Evolutionary conservation across 768 basidiomycete species (phyloP).

Genomic region (Rhizopogon salebrosus): DNA sequence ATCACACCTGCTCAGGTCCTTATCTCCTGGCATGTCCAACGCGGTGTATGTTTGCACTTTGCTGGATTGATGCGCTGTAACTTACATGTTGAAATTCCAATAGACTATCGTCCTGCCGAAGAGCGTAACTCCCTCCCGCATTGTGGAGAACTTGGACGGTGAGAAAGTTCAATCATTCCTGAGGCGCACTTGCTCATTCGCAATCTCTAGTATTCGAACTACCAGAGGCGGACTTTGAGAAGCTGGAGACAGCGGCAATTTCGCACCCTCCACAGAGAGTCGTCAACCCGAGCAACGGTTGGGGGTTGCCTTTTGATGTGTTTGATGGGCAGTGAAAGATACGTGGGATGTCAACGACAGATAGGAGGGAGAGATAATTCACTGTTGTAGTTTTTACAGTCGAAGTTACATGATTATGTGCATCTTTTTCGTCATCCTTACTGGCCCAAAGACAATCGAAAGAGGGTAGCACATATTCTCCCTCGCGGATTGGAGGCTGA

Average conservation of each 20-base stretch:
- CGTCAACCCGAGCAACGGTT: slow-evolving; percentile 53
- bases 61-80: not conserved
- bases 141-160: slow-evolving; percentile 69
- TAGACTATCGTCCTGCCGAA: slow-evolving; percentile 74
- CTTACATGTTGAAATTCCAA: not conserved
- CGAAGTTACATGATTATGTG: not conserved
- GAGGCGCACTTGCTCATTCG: not conserved
- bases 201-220: slow-evolving; percentile 24
- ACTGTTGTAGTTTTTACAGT: not conserved
- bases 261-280: slow-evolving; percentile 52
- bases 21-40: slow-evolving; percentile 73
- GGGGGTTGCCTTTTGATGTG: slow-evolving; percentile 60
- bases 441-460: too few relatives aligned
- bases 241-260: slow-evolving; percentile 33
- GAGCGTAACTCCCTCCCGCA: slow-evolving; percentile 63
- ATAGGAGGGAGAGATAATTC: not conserved
- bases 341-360: not conserved
- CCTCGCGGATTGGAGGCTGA: too few relatives aligned
- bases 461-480: too few relatives aligned
- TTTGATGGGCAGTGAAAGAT: slow-evolving; percentile 41
- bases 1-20: slow-evolving; percentile 74
- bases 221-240: slow-evolving; percentile 34
- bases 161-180: slow-evolving; percentile 7
- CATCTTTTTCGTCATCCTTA: not conserved
- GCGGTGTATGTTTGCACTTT: slow-evolving; percentile 45